A percentile compares a stretch with the other conserved stretches of the same genome.
These are phyloP conservation scores for Globisporangium sylvaticum DNA, from an alignment of 352 stramenopile species.

Conservation along the genomic window DNA sequence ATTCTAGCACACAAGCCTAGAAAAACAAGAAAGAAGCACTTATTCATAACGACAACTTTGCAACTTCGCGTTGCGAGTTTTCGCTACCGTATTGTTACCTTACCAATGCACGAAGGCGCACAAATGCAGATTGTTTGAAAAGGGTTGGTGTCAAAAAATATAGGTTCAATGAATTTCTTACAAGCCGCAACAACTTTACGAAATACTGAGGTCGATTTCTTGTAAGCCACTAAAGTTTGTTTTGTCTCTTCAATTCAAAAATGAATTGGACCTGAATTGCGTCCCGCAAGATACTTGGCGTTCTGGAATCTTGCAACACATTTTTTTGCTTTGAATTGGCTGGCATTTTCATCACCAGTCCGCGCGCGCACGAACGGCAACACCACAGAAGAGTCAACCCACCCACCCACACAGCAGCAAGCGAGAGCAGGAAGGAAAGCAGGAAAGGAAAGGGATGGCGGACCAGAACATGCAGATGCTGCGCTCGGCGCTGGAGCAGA, in stretches of 20 bases:
- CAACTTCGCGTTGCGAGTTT: too few relatives aligned
- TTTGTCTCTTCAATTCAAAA: neutral
- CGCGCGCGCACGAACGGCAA: neutral
- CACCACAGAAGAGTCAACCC: neutral
- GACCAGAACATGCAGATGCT: constrained; percentile 65
- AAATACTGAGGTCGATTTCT: neutral
- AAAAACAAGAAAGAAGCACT: too few relatives aligned
- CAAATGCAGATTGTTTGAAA: too few relatives aligned
- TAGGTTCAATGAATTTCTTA: too few relatives aligned
- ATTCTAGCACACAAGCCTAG: too few relatives aligned
- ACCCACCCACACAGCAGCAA: neutral
- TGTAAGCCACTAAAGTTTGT: neutral
- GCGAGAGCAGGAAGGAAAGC: neutral
- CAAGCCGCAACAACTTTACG: too few relatives aligned
- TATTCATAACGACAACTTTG: too few relatives aligned
- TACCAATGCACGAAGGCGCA: too few relatives aligned
- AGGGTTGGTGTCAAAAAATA: too few relatives aligned
- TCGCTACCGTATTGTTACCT: too few relatives aligned
- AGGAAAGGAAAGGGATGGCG: constrained; percentile 33
- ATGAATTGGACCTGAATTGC: neutral
- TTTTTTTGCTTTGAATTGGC: neutral
- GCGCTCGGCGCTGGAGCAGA: constrained; percentile 71
- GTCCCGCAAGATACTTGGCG: neutral
- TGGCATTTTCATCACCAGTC: neutral
- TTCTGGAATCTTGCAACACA: neutral